Percentiles rank a stretch among this genome's conserved stretches.
Conservation (phyloP, 2,329 filamentous ascomycete genomes). For the Ustulina deusta region DNA sequence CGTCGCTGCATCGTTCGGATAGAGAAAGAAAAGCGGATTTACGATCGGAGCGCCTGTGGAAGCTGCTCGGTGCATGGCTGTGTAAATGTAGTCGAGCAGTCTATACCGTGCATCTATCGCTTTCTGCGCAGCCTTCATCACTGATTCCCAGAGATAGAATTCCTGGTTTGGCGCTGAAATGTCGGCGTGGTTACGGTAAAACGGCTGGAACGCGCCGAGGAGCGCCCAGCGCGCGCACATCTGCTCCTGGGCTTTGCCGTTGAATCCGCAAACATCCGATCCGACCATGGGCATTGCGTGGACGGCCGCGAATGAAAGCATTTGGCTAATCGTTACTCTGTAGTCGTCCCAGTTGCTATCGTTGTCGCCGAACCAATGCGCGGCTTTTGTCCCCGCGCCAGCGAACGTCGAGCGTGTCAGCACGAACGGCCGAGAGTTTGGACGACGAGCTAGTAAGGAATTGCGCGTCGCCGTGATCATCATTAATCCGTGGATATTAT, state of each 20-base stretch:
- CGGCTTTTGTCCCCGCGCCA: slow-evolving; percentile 68
- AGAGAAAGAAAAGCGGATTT: slow-evolving; percentile 78
- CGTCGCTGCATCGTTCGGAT: slow-evolving; percentile 64
- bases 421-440: slow-evolving; percentile 67
- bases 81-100: slow-evolving; percentile 87
- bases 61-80: slow-evolving; percentile 71
- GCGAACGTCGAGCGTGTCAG: slow-evolving; percentile 75
- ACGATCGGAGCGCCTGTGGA: slow-evolving; percentile 72
- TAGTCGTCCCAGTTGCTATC: slow-evolving; percentile 62
- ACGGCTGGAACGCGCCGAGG: slow-evolving; percentile 75
- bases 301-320: slow-evolving; percentile 62
- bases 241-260: slow-evolving; percentile 66
- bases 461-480: slow-evolving; percentile 69
- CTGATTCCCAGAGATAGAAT: slow-evolving; percentile 72
- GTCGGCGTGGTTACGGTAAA: slow-evolving; percentile 76
- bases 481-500: slow-evolving; percentile 75
- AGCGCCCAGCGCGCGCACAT: slow-evolving; percentile 77
- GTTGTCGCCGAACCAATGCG: slow-evolving; percentile 61
- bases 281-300: slow-evolving; percentile 68
- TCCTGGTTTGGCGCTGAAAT: slow-evolving; percentile 64
- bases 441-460: slow-evolving; percentile 68
- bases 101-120: slow-evolving; percentile 80
- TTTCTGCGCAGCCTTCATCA: slow-evolving; percentile 72
- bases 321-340: slow-evolving; percentile 60
- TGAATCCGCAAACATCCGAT: slow-evolving; percentile 75